These are phyloP conservation scores for Hirschfeldia incana DNA, from an alignment of 345 rosid species.

Conservation along the genomic window DNA sequence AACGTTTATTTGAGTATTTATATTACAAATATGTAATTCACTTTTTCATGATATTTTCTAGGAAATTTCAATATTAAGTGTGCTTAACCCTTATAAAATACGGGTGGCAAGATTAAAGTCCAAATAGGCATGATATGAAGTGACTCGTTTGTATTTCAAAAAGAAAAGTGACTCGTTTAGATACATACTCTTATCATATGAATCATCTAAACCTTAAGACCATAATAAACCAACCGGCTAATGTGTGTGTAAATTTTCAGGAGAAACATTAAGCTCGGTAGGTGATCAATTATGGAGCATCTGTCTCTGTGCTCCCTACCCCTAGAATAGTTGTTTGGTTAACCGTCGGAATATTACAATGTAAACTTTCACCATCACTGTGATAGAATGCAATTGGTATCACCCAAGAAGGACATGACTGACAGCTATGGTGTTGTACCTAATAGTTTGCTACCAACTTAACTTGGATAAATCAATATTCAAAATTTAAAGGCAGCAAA, in stretches of 20 bases:
- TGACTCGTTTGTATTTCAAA: background rate
- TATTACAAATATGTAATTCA: background rate
- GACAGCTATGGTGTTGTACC: constrained; percentile 14
- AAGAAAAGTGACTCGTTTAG: background rate
- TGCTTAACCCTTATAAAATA: background rate
- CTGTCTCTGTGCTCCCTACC: background rate
- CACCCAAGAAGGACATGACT: background rate
- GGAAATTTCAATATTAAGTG: background rate
- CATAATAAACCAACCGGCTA: background rate
- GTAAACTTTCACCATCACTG: background rate
- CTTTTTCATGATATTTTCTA: background rate
- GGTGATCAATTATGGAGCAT: background rate
- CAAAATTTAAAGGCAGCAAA: constrained; percentile 28
- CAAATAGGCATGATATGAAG: background rate
- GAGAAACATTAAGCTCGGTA: background rate
- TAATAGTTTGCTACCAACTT: constrained; percentile 23
- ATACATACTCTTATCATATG: background rate
- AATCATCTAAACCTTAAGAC: background rate
- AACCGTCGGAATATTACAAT: background rate
- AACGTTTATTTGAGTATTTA: background rate
- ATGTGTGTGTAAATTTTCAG: background rate
- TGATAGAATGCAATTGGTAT: background rate
- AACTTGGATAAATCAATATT: constrained; percentile 27
- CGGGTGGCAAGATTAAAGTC: no score
- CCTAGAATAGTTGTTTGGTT: background rate